Percentiles rank a stretch among this genome's conserved stretches.
These are phyloP conservation scores for Talaromyces sp. DNA, from an alignment of 2,329 filamentous ascomycete genomes.

Conservation along the genomic window DNA sequence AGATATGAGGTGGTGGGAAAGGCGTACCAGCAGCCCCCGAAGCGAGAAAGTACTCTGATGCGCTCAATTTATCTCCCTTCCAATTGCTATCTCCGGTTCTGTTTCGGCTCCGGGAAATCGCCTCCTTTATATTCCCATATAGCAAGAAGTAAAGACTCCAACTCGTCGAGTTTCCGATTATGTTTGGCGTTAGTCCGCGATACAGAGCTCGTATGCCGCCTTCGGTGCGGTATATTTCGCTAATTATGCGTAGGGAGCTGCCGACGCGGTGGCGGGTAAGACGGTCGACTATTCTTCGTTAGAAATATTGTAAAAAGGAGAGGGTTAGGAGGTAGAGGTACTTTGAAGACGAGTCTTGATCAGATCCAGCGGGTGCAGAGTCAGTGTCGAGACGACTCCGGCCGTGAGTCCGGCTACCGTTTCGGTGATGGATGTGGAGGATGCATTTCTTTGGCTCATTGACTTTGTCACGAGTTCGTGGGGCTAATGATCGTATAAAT, in stretches of 20 bases:
- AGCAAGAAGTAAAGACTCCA: slow-evolving; percentile 92
- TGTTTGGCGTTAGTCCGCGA: slow-evolving; percentile 82
- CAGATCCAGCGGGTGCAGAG: slow-evolving; percentile 88
- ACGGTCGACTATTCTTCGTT: slow-evolving; percentile 50
- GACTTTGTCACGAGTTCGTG: slow-evolving; percentile 2
- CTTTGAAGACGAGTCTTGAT: slow-evolving; percentile 95
- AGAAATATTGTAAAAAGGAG: background rate
- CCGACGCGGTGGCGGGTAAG: slow-evolving; percentile 47
- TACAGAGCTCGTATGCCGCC: slow-evolving; percentile 69
- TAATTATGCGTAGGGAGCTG: slow-evolving; percentile 52
- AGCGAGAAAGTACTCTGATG: slow-evolving; percentile 75
- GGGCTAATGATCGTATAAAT: background rate
- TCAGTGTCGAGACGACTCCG: slow-evolving; percentile 79
- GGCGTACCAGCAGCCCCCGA: slow-evolving; percentile 59
- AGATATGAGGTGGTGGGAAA: background rate
- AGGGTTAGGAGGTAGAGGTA: slow-evolving; percentile 37
- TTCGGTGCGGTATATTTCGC: slow-evolving; percentile 53
- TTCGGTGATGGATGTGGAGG: slow-evolving; percentile 78
- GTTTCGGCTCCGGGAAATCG: slow-evolving; percentile 37
- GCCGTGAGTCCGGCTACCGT: slow-evolving; percentile 85
- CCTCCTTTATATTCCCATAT: slow-evolving; percentile 59
- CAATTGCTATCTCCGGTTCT: slow-evolving; percentile 21
- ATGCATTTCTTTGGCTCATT: slow-evolving; percentile 52
- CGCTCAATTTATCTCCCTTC: slow-evolving; percentile 45
- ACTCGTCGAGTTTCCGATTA: slow-evolving; percentile 82